Evolutionary conservation across 805 yeast species (phyloP).

Genomic region (Yarrowia deformans): DNA sequence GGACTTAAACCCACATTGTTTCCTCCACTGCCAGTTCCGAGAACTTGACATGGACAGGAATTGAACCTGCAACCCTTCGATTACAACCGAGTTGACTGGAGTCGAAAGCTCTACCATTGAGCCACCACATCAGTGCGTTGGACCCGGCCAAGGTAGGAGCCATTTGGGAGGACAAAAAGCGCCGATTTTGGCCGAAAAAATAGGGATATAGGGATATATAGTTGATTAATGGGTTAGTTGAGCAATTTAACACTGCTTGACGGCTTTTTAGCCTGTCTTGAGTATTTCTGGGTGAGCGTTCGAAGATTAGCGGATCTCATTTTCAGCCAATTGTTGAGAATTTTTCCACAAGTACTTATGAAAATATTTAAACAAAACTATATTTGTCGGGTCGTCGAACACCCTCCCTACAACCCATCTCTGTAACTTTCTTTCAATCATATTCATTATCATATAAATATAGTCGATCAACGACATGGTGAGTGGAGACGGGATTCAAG

Average conservation of each 20-base stretch:
- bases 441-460: slow-evolving; percentile 16
- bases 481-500: neutral
- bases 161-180: neutral
- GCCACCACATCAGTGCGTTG: slow-evolving; percentile 12
- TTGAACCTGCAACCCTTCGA: slow-evolving; percentile 85
- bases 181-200: too few species aligned
- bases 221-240: too few species aligned
- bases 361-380: too few species aligned
- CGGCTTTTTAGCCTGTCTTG: too few species aligned
- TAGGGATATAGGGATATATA: too few species aligned
- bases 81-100: slow-evolving; percentile 47
- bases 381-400: too few species aligned
- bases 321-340: too few species aligned
- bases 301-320: too few species aligned
- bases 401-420: too few species aligned
- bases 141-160: neutral
- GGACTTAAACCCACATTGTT: slow-evolving; percentile 10
- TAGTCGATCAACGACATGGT: slow-evolving; percentile 24
- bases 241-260: too few species aligned
- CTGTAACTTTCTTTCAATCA: slow-evolving; percentile 16
- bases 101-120: slow-evolving; percentile 12
- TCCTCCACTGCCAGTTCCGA: slow-evolving; percentile 17
- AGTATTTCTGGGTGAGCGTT: too few species aligned
- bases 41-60: slow-evolving; percentile 73
- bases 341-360: too few species aligned